Base-by-base conservation (phyloP, 164 flowering plant genomes). In the Nymphaea thermarum region DNA sequence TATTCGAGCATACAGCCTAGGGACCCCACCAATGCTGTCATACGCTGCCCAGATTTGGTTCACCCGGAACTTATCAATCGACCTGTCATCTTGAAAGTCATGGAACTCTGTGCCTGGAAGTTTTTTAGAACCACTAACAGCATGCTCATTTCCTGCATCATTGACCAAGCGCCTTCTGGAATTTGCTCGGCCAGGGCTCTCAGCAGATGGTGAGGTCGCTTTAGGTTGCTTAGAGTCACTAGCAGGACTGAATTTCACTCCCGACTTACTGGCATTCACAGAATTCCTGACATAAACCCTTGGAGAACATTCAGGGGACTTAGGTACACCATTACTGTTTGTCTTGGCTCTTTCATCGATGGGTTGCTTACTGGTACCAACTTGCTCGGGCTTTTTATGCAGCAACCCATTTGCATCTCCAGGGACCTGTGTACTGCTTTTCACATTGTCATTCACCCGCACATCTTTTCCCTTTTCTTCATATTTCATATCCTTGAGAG, bases 11-110 rank as follows among this genome's bases (percentile, higher is more conserved):
- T 83, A 87, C 75, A 76, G 80, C 75, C 81, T 83, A 36, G 95
- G 93, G 74, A 86, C 64, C 62, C 78, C 80, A 61, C 15, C 63
- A 45, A 45, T 61, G 75, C 86, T 91, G 62, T 78, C 79, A 68
- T 85, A 91, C 44, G 85, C 55, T n/a, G 95, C 84, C 97, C 97
- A 91, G 16, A 85, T 64, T 72, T 88, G 91, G 66, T 85, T 88
- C 45, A 66, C 63, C 72, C 76, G 68, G 71, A 91, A 81, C 63
- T 75, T 81, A 11, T 79, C 85, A 7, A 1, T 7, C 2, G 86
- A 77, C 60, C 67, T 83, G 41, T 71, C 79, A 16, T 43, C 68
- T 43, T 76, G 82, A 72, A 88, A 90, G 65, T 79, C 66, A 71
- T 74, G 71, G 67, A 87, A 88, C 70, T 80, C 84, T 61, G 87